A percentile compares a stretch with the other conserved stretches of the same genome.
phyloP scores from a whole-genome alignment of 768 basidiomycete species.

The Arthromyces matolae region DNA sequence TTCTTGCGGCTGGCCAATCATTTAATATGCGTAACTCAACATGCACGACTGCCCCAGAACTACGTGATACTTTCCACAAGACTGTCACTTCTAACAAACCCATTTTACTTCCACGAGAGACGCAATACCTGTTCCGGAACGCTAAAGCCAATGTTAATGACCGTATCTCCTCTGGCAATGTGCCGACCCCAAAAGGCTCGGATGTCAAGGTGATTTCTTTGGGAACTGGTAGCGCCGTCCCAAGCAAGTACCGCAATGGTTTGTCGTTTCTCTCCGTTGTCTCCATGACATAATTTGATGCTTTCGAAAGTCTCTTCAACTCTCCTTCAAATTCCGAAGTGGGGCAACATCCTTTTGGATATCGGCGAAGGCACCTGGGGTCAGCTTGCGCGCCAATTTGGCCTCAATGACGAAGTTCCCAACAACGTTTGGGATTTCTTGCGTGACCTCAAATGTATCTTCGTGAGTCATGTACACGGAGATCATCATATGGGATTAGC shows the following conservation, averaged over 20 bases:
- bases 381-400: constrained; percentile 78
- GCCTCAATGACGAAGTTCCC: constrained; percentile 34
- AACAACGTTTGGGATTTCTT: constrained; percentile 55
- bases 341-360: constrained; percentile 80
- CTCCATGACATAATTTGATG: background rate
- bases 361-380: constrained; percentile 92
- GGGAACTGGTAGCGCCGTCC: constrained; percentile 86
- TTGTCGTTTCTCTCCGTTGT: constrained; percentile 13
- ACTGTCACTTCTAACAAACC: constrained; percentile 23
- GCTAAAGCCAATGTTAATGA: constrained; percentile 33
- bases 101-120: constrained; percentile 29
- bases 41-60: constrained; percentile 32
- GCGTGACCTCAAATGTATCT: constrained; percentile 73
- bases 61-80: constrained; percentile 39
- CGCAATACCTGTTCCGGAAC: constrained; percentile 35
- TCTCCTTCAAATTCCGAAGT: constrained; percentile 67
- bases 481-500: constrained; percentile 89
- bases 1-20: constrained; percentile 39
- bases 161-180: constrained; percentile 9
- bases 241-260: constrained; percentile 89
- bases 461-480: constrained; percentile 85
- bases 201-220: constrained; percentile 71
- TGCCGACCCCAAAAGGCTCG: constrained; percentile 40
- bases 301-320: constrained; percentile 61
- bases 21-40: constrained; percentile 46